These are phyloP conservation scores for Wickerhamiella spandovensis DNA, from an alignment of 805 yeast species.

Conservation along the genomic window DNA sequence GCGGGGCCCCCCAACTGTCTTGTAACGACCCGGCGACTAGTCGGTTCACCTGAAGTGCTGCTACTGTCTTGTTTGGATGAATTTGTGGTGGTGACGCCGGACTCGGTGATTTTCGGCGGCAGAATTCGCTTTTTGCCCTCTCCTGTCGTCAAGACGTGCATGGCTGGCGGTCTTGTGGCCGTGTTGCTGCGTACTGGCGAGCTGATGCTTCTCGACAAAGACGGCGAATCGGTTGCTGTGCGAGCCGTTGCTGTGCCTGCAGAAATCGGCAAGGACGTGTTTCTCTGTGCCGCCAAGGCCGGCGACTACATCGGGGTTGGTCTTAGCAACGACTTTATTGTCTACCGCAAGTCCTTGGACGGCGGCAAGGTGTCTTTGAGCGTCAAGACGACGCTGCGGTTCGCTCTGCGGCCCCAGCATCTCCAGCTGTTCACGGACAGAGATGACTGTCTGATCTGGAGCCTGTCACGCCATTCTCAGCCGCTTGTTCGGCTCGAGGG, in stretches of 20 bases:
- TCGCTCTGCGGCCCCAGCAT: neutral
- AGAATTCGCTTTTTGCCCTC: neutral
- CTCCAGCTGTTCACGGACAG: neutral
- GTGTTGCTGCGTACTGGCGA: neutral
- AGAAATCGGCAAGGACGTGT: neutral
- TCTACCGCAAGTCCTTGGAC: neutral
- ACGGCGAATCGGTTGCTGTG: neutral
- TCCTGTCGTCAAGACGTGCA: neutral
- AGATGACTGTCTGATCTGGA: neutral
- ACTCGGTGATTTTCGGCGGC: neutral
- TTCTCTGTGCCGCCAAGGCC: neutral
- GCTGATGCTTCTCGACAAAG: neutral
- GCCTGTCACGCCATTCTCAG: neutral
- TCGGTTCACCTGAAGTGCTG: neutral
- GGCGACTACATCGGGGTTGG: neutral
- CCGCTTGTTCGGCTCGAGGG: neutral
- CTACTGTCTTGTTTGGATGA: neutral
- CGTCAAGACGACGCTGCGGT: neutral
- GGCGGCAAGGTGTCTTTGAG: neutral
- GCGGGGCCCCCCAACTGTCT: no score
- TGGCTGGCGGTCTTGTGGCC: neutral
- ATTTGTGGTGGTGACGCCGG: neutral
- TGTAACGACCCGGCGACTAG: neutral
- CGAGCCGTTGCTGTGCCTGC: neutral
- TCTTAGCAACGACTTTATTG: neutral